Evolutionary conservation across 352 stramenopile species (phyloP), one percentile per base, ranked within the genome.

Genomic region (Poterioochromonas sp.): DNA sequence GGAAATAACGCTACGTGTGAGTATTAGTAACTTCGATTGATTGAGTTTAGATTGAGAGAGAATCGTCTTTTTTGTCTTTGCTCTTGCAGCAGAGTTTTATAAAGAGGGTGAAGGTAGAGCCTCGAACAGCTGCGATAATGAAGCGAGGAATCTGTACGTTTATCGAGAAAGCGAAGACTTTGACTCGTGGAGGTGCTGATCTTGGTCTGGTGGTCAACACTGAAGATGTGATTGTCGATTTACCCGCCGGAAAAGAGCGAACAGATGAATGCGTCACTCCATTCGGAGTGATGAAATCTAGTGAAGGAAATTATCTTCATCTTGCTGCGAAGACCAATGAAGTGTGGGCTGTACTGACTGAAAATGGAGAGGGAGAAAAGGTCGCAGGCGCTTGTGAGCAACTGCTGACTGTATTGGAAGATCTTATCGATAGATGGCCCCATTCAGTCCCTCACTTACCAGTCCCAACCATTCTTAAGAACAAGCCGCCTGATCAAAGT

Each of bases 71-170:
- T 2, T 29, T 71, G 29, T 12, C 62, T 41, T 29, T 74, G 65
- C 37, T 74, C 0, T 40, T 54, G 18, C 65, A 54, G 40, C 34
- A 74, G 65, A 22, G 2, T 37, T 5, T 26, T 18, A n/a, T 18
- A n/a, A n/a, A 39, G 29, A 34, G 32, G 20, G 20, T 54, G 2
- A 1, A 11, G 1, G 1, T 74, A 8, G 41, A 74, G 22, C 37
- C n/a, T 34, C 5, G 41, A 1, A 74, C 34, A 54, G 5, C n/a
- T 12, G 37, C 39, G 34, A 40, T 74, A 5, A 37, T 37, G 37
- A 74, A 74, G 29, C 37, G 65, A 15, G 65, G 65, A 34, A n/a
- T 51, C 1, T 74, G 65, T 37, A 74, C 65, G 11, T 74, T 74
- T n/a, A 37, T 74, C 29, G 65, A 74, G 3, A 74, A 74, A 39